phyloP scores from a whole-genome alignment of 345 rosid species.

The Durio zibethinus region DNA sequence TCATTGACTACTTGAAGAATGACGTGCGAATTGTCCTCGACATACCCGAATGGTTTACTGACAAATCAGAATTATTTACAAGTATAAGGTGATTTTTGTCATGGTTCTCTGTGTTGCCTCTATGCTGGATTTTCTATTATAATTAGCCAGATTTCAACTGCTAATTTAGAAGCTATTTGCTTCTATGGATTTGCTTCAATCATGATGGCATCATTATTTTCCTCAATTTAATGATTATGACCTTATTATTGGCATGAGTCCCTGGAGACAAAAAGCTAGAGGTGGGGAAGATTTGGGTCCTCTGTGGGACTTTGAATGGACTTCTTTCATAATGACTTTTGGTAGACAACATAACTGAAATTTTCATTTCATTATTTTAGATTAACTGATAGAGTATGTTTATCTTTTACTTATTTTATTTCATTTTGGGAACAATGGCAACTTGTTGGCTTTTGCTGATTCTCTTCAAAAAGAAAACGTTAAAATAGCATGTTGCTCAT shows the following conservation, averaged over 20 bases:
- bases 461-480: background rate
- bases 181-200: slow-evolving; percentile 4
- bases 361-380: background rate
- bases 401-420: background rate
- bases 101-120: background rate
- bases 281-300: background rate
- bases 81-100: slow-evolving; percentile 70
- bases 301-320: background rate
- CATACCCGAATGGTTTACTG: slow-evolving; percentile 96
- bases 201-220: background rate
- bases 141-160: background rate
- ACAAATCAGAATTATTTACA: slow-evolving; percentile 83
- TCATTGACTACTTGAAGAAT: slow-evolving; percentile 90
- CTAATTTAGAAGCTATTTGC: background rate
- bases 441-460: background rate
- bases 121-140: background rate
- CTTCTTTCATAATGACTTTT: background rate
- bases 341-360: background rate
- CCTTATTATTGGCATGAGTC: background rate
- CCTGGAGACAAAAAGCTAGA: background rate
- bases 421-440: background rate
- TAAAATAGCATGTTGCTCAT: background rate
- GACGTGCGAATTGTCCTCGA: slow-evolving; percentile 91
- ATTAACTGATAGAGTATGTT: background rate
- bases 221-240: background rate